phyloP scores from a whole-genome alignment of 306 rosid genomes.

The Sindora glabra region DNA sequence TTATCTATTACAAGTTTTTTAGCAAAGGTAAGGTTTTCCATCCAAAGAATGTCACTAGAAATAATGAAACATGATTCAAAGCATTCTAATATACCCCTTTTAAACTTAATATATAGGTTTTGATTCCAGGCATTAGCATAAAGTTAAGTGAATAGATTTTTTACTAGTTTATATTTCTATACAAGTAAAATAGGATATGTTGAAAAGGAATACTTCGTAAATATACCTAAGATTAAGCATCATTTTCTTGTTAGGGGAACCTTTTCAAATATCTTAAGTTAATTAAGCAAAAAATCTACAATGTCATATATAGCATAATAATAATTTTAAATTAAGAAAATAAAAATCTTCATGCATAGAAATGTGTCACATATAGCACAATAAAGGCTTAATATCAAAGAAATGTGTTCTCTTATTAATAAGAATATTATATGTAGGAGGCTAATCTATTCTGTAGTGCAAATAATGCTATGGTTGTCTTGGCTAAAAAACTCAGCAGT shows the following conservation, averaged over 20 bases:
- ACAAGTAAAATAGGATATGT: too few relatives aligned
- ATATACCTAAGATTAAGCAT: slow-evolving; percentile 46
- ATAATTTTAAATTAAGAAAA: slow-evolving; percentile 13
- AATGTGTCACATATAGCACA: slow-evolving; percentile 21
- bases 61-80: not conserved
- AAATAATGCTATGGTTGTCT: slow-evolving; percentile 98
- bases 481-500: too few relatives aligned
- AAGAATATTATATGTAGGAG: slow-evolving; percentile 92
- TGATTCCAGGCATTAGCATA: slow-evolving; percentile 14
- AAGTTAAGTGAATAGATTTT: slow-evolving; percentile 4
- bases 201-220: slow-evolving; percentile 3
- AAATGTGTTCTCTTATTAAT: slow-evolving; percentile 75
- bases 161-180: not conserved
- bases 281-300: slow-evolving; percentile 85
- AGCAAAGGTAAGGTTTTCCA: slow-evolving; percentile 77
- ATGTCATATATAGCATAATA: slow-evolving; percentile 8
- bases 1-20: slow-evolving; percentile 66
- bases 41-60: slow-evolving; percentile 18
- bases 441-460: slow-evolving; percentile 89
- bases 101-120: slow-evolving; percentile 5
- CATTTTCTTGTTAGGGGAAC: slow-evolving; percentile 49
- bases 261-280: slow-evolving; percentile 88
- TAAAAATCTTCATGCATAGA: slow-evolving; percentile 1
- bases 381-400: slow-evolving; percentile 89
- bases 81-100: not conserved